phyloP scores from a whole-genome alignment of 2,329 filamentous ascomycete species.

The Coniella lustricola region DNA sequence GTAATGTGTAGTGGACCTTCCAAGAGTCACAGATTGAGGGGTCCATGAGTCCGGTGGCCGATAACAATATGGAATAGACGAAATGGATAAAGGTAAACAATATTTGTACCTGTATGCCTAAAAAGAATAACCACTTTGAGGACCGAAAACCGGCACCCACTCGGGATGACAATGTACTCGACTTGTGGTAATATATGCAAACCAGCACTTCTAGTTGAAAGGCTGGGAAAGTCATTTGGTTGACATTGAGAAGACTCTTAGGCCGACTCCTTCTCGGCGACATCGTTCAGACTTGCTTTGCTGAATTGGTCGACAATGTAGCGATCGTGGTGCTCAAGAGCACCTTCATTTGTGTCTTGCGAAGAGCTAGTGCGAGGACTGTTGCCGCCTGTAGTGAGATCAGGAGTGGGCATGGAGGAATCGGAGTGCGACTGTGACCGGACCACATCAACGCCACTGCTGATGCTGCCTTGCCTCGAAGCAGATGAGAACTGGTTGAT shows the following conservation, averaged over 20 bases:
- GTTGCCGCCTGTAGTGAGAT: conserved; percentile 61
- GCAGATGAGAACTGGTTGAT: conserved; percentile 26
- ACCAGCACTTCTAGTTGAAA: too few species aligned
- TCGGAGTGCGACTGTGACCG: conserved; percentile 37
- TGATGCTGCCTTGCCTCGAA: conserved; percentile 23
- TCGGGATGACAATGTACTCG: background rate
- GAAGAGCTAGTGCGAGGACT: conserved; percentile 61
- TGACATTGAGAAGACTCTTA: background rate
- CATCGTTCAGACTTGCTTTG: conserved; percentile 10
- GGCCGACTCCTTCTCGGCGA: background rate
- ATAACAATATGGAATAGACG: too few species aligned
- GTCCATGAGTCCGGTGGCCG: too few species aligned
- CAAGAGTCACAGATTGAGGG: background rate
- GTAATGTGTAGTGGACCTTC: background rate
- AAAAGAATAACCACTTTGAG: too few species aligned
- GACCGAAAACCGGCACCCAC: background rate
- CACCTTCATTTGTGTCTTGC: conserved; percentile 56
- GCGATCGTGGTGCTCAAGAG: conserved; percentile 31
- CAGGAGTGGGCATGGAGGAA: conserved; percentile 55
- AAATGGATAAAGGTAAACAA: background rate
- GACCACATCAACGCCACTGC: conserved; percentile 21
- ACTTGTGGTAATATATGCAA: background rate
- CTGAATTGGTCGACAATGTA: conserved; percentile 21
- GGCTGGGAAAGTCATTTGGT: background rate
- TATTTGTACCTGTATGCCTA: too few species aligned